Conservation (phyloP, 495 filamentous ascomycete species). For the Staphylotrichum longicolle region DNA sequence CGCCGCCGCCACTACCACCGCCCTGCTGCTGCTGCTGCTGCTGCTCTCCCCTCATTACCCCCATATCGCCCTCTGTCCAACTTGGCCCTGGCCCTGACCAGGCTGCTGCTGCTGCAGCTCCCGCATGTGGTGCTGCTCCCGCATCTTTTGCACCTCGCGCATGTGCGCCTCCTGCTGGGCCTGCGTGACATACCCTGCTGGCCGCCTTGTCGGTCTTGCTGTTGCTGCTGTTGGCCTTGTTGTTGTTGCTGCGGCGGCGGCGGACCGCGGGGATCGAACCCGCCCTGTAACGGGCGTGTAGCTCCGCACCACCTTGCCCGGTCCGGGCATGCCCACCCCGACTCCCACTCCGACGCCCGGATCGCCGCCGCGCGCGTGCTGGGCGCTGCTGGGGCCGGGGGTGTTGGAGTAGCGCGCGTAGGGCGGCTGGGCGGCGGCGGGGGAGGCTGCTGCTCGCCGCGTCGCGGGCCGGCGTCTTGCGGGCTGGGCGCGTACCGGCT, state of each 20-base stretch:
- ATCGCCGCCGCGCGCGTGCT: constrained; percentile 17
- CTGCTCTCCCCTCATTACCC: not conserved
- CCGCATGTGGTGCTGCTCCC: not conserved
- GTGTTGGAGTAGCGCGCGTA: constrained; percentile 33
- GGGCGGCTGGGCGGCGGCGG: constrained; percentile 32
- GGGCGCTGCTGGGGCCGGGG: constrained; percentile 26
- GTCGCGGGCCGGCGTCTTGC: constrained; percentile 21
- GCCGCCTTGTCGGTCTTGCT: not conserved
- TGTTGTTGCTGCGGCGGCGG: constrained; percentile 15
- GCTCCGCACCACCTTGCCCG: constrained; percentile 17
- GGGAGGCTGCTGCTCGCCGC: constrained; percentile 17
- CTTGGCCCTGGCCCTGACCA: too few species aligned
- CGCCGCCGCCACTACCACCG: not conserved
- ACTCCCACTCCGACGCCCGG: constrained; percentile 3
- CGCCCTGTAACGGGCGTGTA: constrained; percentile 30
- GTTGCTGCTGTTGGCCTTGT: constrained; percentile 2
- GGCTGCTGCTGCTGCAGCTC: not conserved
- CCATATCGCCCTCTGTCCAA: too few species aligned
- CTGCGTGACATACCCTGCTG: not conserved
- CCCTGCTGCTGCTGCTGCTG: not conserved
- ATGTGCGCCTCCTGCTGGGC: constrained; percentile 18
- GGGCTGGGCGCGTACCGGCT: constrained; percentile 23
- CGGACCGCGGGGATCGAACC: constrained; percentile 29
- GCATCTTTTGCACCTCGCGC: constrained; percentile 10
- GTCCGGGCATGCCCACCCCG: too few species aligned